phyloP scores from a whole-genome alignment of 768 basidiomycete species.

The Epithele typhae region DNA sequence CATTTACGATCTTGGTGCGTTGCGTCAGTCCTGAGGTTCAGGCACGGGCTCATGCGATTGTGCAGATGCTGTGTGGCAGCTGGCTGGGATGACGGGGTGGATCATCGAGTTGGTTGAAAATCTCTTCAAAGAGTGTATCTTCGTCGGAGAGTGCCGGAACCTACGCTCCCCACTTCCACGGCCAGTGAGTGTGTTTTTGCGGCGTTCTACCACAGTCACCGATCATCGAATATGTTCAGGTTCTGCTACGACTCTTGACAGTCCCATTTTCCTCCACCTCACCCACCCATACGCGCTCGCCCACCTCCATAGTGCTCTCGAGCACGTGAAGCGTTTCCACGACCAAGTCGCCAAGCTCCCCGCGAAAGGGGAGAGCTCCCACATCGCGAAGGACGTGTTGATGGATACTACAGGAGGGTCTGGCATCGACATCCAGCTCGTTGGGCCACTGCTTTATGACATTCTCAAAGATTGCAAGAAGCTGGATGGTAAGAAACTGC shows the following conservation, averaged over 20 bases:
- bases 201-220: no score
- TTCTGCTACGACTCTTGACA: slow-evolving; percentile 14
- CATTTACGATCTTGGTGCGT: slow-evolving; percentile 58
- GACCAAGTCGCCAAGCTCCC: slow-evolving; percentile 47
- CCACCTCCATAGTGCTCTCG: slow-evolving; percentile 45
- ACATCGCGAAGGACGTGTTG: slow-evolving; percentile 59
- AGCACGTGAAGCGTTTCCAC: slow-evolving; percentile 57
- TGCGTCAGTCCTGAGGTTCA: not conserved
- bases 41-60: no score
- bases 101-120: slow-evolving; percentile 55
- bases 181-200: no score
- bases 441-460: slow-evolving; percentile 45
- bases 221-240: no score
- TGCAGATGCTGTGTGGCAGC: slow-evolving; percentile 69
- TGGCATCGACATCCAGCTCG: slow-evolving; percentile 52
- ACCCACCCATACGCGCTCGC: slow-evolving; percentile 57
- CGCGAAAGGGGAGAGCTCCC: slow-evolving; percentile 56
- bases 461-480: slow-evolving; percentile 27
- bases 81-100: slow-evolving; percentile 62
- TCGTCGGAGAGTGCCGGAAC: slow-evolving; percentile 26
- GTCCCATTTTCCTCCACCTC: slow-evolving; percentile 52
- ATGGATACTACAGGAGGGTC: slow-evolving; percentile 61
- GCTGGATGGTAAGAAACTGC: slow-evolving; percentile 19
- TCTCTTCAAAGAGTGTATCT: slow-evolving; percentile 51
- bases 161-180: not conserved